Base-by-base conservation (phyloP, 441 rosid genomes). In the Euphorbia corollata region DNA sequence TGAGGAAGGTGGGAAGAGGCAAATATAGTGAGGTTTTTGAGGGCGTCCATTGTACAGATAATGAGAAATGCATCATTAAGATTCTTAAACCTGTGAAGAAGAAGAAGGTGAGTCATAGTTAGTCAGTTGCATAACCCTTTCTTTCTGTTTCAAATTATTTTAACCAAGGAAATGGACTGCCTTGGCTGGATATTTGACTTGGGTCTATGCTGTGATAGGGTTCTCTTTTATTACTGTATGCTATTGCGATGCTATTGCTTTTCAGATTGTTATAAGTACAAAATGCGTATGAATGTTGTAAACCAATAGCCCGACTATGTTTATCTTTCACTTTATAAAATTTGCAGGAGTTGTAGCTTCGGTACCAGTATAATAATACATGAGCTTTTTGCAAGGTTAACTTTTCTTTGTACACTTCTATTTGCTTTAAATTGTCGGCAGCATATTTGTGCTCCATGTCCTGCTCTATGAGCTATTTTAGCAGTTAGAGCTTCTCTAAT, bases 21-120 rank as follows among this genome's bases (percentile, higher is more conserved):
- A 94, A 94, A 71, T 94, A 94, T 73, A 91, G 99, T 75, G 99
- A 94, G 79, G 99, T 91, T 13, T 91, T 94, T 38, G 97, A 94
- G 75, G 99, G 99, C 0, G 78, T 94, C 24, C 92, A 91, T 70
- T 81, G 87, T 64, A 88, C 90, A 0, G 85, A 90, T 75, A 80
- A 77, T 34, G 94, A 91, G 79, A 91, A 90, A 68, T 91, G 99
- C 47, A 65, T 94, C 64, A 88, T 94, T 73, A 94, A 94, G 89
- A 94, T 94, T 66, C 90, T 94, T 69, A 91, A 94, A 78, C 99
- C 98, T 20, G 99, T 91, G 61, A 91, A 89, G 86, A 94, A 91
- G 88, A 94, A 91, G 82, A 94, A 94, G 96, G 98, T 87, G 65
- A 65, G 75, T 63, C 20, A n/a, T n/a, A 43, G 51, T 8, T n/a